Evolutionary conservation across 768 basidiomycete species (phyloP).

Genomic region (Mycena venus): DNA sequence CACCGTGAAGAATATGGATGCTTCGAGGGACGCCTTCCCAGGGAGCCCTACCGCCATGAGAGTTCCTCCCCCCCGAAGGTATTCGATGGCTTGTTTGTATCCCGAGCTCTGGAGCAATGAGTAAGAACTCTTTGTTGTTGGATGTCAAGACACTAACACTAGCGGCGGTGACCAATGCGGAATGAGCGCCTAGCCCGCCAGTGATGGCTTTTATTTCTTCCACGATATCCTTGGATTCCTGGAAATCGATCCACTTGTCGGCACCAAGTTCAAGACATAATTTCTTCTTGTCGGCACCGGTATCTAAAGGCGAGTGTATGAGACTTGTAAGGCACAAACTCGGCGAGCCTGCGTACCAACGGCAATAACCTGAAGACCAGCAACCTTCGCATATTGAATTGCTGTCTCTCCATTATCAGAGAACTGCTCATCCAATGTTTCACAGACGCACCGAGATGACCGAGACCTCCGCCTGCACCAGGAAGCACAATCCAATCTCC

Average conservation of each 20-base stretch:
- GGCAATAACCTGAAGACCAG: slow-evolving; percentile 86
- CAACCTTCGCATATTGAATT: slow-evolving; percentile 83
- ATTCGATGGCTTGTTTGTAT: slow-evolving; percentile 74
- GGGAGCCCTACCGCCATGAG: slow-evolving; percentile 88
- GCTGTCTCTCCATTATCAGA: slow-evolving; percentile 53
- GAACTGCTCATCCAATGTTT: neutral
- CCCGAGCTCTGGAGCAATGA: slow-evolving; percentile 45
- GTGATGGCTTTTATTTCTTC: slow-evolving; percentile 73
- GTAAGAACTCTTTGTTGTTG: neutral
- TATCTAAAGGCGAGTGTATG: slow-evolving; percentile 57
- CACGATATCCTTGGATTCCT: slow-evolving; percentile 73
- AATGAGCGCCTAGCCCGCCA: slow-evolving; percentile 80
- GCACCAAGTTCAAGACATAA: slow-evolving; percentile 75
- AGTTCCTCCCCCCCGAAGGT: slow-evolving; percentile 79
- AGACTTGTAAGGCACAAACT: neutral
- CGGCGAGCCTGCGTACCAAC: slow-evolving; percentile 56
- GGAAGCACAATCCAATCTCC: slow-evolving; percentile 86
- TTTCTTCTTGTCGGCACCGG: slow-evolving; percentile 78
- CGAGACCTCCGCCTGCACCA: slow-evolving; percentile 87
- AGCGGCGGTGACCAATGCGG: slow-evolving; percentile 73
- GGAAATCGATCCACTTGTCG: slow-evolving; percentile 86
- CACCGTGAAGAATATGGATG: slow-evolving; percentile 81
- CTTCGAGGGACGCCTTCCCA: slow-evolving; percentile 67
- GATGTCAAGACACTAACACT: slow-evolving; percentile 45
- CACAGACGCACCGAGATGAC: slow-evolving; percentile 72